Percentiles rank a stretch among this genome's conserved stretches.
phyloP scores from a whole-genome alignment of 352 stramenopile genomes.

The Plasmopara viticola region DNA sequence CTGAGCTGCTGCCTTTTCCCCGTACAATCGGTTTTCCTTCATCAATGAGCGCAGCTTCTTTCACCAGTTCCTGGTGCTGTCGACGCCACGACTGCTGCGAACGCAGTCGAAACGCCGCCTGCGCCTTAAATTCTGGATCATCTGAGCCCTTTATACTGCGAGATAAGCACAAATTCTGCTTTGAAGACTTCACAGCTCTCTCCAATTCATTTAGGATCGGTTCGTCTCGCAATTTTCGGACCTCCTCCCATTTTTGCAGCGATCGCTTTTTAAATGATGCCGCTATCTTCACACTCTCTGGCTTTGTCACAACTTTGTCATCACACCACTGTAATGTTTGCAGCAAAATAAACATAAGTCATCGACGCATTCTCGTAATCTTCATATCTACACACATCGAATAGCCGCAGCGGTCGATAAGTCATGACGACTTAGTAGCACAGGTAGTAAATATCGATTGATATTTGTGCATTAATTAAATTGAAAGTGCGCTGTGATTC shows the following conservation, averaged over 20 bases:
- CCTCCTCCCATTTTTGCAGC: conserved; percentile 31
- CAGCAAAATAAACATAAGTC: not conserved
- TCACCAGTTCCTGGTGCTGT: conserved; percentile 38
- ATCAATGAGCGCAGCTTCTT: conserved; percentile 24
- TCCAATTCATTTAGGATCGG: conserved; percentile 40
- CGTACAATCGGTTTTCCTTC: conserved; percentile 3
- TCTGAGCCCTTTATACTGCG: conserved; percentile 9
- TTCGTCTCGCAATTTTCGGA: conserved; percentile 40
- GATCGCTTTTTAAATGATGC: conserved; percentile 45
- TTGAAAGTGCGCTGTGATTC: conserved; percentile 7
- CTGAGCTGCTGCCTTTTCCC: not conserved
- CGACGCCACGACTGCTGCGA: conserved; percentile 61
- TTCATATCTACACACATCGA: conserved; percentile 15
- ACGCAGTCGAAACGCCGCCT: conserved; percentile 37
- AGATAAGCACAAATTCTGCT: conserved; percentile 16
- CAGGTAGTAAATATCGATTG: not conserved
- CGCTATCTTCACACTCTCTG: conserved; percentile 36
- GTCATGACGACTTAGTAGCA: not conserved
- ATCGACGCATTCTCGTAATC: not conserved
- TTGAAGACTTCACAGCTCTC: conserved; percentile 8
- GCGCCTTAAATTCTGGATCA: conserved; percentile 5
- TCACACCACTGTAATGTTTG: conserved; percentile 12
- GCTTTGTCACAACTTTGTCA: conserved; percentile 13
- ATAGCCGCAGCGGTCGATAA: conserved; percentile 20
- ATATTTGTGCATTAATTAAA: not conserved